Percentiles rank a stretch among this genome's conserved stretches.
These are phyloP conservation scores for Bipolaris bicolor DNA, from an alignment of 2,329 filamentous ascomycete genomes.

Conservation along the genomic window DNA sequence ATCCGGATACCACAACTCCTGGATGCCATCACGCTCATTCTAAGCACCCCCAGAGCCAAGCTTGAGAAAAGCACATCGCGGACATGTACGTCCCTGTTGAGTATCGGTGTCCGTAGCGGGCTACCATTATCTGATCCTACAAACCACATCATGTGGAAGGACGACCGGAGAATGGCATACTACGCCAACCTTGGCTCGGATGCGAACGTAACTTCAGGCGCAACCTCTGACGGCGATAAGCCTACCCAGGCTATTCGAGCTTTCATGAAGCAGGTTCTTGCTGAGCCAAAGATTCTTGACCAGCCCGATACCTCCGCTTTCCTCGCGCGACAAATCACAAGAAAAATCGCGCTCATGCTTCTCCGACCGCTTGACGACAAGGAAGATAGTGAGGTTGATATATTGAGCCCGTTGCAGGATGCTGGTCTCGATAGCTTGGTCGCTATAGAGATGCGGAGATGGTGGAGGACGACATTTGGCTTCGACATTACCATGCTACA, in stretches of 20 bases:
- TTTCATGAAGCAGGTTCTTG: neutral
- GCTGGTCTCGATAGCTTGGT: neutral
- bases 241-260: neutral
- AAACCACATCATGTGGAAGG: neutral
- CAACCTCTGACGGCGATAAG: neutral
- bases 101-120: neutral
- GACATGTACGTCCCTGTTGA: neutral
- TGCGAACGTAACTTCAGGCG: neutral
- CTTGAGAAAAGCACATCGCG: neutral
- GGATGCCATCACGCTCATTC: neutral
- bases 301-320: neutral
- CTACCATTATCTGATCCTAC: neutral
- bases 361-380: neutral
- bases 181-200: neutral
- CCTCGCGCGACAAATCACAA: neutral
- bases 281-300: neutral
- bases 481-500: neutral
- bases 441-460: neutral
- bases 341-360: neutral
- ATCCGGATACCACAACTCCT: neutral
- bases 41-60: neutral
- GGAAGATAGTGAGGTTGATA: neutral
- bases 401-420: neutral
- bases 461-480: neutral
- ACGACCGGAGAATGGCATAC: neutral